These are phyloP conservation scores for Dactylonectria macrodidyma DNA, from an alignment of 2,329 filamentous ascomycete genomes.

Conservation along the genomic window DNA sequence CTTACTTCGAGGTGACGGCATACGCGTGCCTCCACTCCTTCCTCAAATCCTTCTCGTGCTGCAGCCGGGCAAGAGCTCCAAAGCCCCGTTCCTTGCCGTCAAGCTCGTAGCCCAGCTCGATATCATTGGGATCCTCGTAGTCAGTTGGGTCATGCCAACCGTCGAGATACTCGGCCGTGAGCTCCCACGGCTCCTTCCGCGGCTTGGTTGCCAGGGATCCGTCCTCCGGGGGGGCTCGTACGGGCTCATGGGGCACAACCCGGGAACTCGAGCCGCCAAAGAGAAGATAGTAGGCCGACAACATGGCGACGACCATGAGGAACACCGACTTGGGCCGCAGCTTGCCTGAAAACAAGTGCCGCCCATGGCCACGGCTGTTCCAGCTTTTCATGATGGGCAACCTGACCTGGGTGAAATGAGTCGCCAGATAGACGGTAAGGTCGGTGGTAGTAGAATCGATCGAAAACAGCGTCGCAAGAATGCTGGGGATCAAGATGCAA, in stretches of 20 bases:
- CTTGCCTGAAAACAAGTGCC: constrained; percentile 51
- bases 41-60: constrained; percentile 61
- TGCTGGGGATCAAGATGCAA: constrained; percentile 15
- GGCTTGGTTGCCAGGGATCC: constrained; percentile 29
- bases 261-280: constrained; percentile 55
- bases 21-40: constrained; percentile 59
- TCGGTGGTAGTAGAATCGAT: constrained; percentile 17
- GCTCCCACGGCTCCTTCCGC: constrained; percentile 51
- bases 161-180: constrained; percentile 53
- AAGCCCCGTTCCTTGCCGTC: constrained; percentile 54
- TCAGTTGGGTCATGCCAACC: constrained; percentile 56
- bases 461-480: constrained; percentile 27
- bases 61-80: constrained; percentile 52
- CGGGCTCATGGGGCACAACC: constrained; percentile 49
- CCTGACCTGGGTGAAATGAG: constrained; percentile 13
- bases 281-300: constrained; percentile 61
- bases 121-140: constrained; percentile 52
- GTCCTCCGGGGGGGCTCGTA: constrained; percentile 22
- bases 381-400: constrained; percentile 52
- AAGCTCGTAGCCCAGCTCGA: constrained; percentile 55
- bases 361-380: constrained; percentile 41
- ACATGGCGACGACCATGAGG: constrained; percentile 56
- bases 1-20: constrained; percentile 58
- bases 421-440: constrained; percentile 22
- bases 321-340: constrained; percentile 60